Evolutionary conservation across 305 asterid genomes (phyloP).

Genomic region (Rubia peregrina): DNA sequence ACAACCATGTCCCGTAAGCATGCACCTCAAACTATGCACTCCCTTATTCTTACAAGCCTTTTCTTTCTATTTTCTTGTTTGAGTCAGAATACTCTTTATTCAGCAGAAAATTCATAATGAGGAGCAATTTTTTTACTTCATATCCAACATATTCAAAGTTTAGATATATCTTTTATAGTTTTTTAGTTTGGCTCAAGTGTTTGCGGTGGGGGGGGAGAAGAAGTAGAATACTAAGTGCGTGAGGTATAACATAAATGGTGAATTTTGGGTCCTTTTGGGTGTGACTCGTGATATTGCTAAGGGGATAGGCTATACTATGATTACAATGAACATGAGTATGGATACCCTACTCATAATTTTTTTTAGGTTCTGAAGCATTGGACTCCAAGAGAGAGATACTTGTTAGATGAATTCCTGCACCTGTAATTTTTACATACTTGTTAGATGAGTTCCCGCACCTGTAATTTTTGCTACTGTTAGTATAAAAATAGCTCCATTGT

Average conservation of each 20-base stretch:
- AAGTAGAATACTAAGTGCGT: slow-evolving; percentile 76
- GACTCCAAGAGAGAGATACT: background rate
- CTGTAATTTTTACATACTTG: too few relatives aligned
- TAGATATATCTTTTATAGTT: background rate
- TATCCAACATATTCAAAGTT: background rate
- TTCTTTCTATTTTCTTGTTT: slow-evolving; percentile 8
- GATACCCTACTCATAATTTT: slow-evolving; percentile 77
- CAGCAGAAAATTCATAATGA: background rate
- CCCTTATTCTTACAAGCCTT: slow-evolving; percentile 18
- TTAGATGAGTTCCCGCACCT: too few relatives aligned
- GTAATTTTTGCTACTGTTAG: too few relatives aligned
- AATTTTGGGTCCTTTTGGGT: slow-evolving; percentile 58
- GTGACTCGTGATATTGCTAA: slow-evolving; percentile 65
- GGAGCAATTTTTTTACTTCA: too few relatives aligned
- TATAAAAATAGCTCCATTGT: too few relatives aligned
- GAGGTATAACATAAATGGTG: slow-evolving; percentile 58
- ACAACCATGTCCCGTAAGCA: slow-evolving; percentile 67
- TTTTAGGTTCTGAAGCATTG: slow-evolving; percentile 29
- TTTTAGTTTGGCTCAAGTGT: slow-evolving; percentile 22
- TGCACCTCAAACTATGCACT: slow-evolving; percentile 16
- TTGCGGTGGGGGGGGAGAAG: slow-evolving; percentile 71
- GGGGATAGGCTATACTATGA: slow-evolving; percentile 83
- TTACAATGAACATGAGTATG: slow-evolving; percentile 78
- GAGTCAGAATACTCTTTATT: background rate
- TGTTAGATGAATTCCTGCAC: too few relatives aligned